These are phyloP conservation scores for Themeda triandra DNA, from an alignment of 176 grass and related monocot genomes.

Conservation along the genomic window DNA sequence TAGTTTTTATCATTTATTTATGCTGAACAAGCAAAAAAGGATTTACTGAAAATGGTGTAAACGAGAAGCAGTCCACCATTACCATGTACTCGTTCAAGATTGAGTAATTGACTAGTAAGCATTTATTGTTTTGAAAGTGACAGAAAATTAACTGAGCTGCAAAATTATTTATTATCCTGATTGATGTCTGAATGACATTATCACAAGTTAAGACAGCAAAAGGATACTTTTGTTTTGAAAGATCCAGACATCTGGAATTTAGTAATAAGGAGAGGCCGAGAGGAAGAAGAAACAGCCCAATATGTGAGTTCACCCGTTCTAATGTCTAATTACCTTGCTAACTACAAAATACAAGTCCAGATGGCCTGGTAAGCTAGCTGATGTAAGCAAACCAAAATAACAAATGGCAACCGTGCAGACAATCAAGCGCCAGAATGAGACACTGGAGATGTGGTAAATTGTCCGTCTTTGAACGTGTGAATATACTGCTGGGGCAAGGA, in stretches of 20 bases:
- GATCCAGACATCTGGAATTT: background rate
- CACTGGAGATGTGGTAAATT: slow-evolving; percentile 39
- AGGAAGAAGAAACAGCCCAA: background rate
- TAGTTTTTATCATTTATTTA: background rate
- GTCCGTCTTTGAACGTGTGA: slow-evolving; percentile 37
- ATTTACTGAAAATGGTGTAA: background rate
- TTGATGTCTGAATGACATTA: background rate
- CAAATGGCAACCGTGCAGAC: background rate
- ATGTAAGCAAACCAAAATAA: background rate
- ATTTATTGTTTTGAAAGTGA: background rate
- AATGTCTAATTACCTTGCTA: background rate
- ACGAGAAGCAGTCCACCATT: background rate
- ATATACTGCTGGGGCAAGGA: slow-evolving; percentile 50
- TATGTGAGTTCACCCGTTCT: background rate
- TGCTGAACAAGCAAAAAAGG: background rate
- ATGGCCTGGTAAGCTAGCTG: background rate
- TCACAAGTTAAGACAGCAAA: background rate
- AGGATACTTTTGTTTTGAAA: background rate
- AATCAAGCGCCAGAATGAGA: slow-evolving; percentile 40
- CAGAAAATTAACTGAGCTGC: background rate
- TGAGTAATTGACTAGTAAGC: background rate
- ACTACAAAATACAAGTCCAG: background rate
- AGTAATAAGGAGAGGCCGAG: background rate
- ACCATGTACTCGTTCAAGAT: background rate
- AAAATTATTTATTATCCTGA: background rate